These are phyloP conservation scores for Penicillium turbatum DNA, from an alignment of 495 filamentous ascomycete genomes.

Conservation along the genomic window DNA sequence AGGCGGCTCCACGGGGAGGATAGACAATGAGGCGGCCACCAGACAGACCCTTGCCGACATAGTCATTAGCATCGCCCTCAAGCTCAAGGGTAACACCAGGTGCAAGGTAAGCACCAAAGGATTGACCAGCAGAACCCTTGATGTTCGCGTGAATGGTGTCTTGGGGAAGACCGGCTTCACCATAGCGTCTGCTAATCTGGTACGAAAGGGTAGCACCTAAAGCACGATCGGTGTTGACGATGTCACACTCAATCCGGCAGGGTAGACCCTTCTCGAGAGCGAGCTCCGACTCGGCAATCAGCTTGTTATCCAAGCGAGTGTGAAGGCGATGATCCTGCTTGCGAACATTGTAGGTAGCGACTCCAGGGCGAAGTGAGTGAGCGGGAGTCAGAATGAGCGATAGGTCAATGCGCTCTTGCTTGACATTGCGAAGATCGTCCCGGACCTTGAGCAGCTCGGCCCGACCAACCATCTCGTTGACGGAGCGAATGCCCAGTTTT, in stretches of 20 bases:
- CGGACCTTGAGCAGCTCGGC: slow-evolving; percentile 83
- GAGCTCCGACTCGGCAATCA: slow-evolving; percentile 95
- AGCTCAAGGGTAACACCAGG: slow-evolving; percentile 95
- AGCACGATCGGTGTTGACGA: slow-evolving; percentile 96
- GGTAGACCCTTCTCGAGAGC: slow-evolving; percentile 95
- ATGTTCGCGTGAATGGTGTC: slow-evolving; percentile 98
- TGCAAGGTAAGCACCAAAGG: slow-evolving; percentile 93
- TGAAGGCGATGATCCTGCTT: slow-evolving; percentile 97
- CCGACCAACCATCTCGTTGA: slow-evolving; percentile 98
- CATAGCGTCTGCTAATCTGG: slow-evolving; percentile 89
- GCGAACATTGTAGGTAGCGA: slow-evolving; percentile 97
- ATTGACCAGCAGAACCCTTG: slow-evolving; percentile 97
- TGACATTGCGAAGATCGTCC: slow-evolving; percentile 81
- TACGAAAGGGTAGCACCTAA: slow-evolving; percentile 95
- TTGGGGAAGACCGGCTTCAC: slow-evolving; percentile 83
- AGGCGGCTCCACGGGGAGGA: slow-evolving; percentile 86
- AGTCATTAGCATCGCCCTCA: slow-evolving; percentile 97
- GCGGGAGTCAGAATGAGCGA: slow-evolving; percentile 95
- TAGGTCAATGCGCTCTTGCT: slow-evolving; percentile 91
- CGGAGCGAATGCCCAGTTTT: slow-evolving; percentile 85
- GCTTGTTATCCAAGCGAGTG: slow-evolving; percentile 94
- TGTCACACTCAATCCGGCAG: slow-evolving; percentile 92
- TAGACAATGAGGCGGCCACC: slow-evolving; percentile 96
- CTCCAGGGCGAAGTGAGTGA: slow-evolving; percentile 91
- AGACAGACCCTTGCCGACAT: slow-evolving; percentile 96